Percentiles rank a stretch among this genome's conserved stretches.
Evolutionary conservation across 805 yeast genomes (phyloP).

Genomic region (Metschnikowia hibisci): DNA sequence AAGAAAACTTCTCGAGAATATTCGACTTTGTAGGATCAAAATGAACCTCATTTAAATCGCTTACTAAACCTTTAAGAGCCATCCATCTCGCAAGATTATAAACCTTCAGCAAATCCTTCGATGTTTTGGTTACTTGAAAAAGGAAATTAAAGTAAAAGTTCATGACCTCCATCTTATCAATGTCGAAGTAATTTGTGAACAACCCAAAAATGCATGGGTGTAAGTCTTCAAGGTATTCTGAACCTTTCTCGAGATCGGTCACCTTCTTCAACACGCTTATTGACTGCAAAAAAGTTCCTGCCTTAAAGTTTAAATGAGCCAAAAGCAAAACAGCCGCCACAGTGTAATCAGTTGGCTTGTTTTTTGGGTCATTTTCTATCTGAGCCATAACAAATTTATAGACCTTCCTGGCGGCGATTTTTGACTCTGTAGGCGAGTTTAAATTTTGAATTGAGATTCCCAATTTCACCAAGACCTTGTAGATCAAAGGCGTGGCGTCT

Average conservation of each 20-base stretch:
- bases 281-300: constrained; percentile 24
- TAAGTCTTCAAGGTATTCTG: not conserved
- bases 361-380: constrained; percentile 8
- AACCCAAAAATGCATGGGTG: no score
- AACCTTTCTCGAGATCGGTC: constrained; percentile 8
- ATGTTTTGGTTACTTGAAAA: constrained; percentile 3
- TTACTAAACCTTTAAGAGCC: no score
- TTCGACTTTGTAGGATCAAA: constrained; percentile 17
- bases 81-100: no score
- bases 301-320: constrained; percentile 22
- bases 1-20: constrained; percentile 17
- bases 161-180: not conserved
- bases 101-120: constrained; percentile 2
- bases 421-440: constrained; percentile 12
- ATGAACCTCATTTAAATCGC: no score
- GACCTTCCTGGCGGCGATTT: constrained; percentile 20
- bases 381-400: constrained; percentile 17
- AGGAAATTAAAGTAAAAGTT: not conserved
- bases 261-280: constrained; percentile 14
- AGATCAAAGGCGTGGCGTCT: constrained; percentile 30
- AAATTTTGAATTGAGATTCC: constrained; percentile 28
- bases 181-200: not conserved
- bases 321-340: constrained; percentile 29
- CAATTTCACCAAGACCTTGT: constrained; percentile 27
- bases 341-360: constrained; percentile 11